A percentile compares a stretch with the other conserved stretches of the same genome.
Evolutionary conservation across 177 flowering plant species (phyloP).

Genomic region (Telopea speciosissima): DNA sequence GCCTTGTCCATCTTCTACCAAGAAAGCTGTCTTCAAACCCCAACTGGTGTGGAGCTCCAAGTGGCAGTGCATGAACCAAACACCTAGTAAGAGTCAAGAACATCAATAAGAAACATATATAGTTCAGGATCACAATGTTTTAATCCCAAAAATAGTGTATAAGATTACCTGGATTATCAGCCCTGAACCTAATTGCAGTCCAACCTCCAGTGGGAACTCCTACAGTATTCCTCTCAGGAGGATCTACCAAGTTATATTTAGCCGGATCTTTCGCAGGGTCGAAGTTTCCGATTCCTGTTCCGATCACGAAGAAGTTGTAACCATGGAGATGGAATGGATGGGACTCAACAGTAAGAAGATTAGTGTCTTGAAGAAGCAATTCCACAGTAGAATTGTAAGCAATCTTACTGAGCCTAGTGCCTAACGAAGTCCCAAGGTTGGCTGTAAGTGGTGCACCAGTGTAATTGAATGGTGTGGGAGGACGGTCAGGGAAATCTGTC

Average conservation of each 20-base stretch:
- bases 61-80: constrained; percentile 73
- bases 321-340: constrained; percentile 80
- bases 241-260: constrained; percentile 58
- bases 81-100: constrained; percentile 27
- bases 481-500: constrained; percentile 56
- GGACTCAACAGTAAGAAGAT: constrained; percentile 56
- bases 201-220: constrained; percentile 78
- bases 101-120: not conserved
- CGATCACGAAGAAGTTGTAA: constrained; percentile 62
- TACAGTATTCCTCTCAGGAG: constrained; percentile 65
- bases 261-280: constrained; percentile 47
- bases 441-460: constrained; percentile 70
- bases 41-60: constrained; percentile 59
- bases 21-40: constrained; percentile 60
- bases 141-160: too few relatives aligned
- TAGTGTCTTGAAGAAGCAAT: constrained; percentile 62
- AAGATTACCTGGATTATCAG: constrained; percentile 82
- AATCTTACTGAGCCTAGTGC: constrained; percentile 51
- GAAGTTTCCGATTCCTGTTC: constrained; percentile 63
- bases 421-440: constrained; percentile 38
- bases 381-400: constrained; percentile 56
- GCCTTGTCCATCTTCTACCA: constrained; percentile 48
- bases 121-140: not conserved
- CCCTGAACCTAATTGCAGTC: constrained; percentile 61
- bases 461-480: constrained; percentile 46